Base-by-base conservation (phyloP, 306 rosid species). In the Glycine latifolia region DNA sequence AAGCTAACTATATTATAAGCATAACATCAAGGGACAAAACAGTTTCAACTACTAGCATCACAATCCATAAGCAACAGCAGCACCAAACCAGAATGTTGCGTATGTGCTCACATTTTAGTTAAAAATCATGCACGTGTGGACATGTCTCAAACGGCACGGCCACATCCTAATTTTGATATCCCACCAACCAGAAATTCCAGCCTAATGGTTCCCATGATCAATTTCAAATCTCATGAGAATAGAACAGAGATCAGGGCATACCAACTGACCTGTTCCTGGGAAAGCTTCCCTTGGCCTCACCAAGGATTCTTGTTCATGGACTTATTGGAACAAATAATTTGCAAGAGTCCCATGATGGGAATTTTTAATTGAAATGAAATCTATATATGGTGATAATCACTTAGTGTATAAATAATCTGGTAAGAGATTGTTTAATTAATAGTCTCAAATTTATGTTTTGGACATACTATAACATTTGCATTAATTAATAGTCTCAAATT, bases 51-150 rank as follows among this genome's bases (percentile, higher is more conserved):
- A 87, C 88, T 81, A 12, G 43, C 3, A 65, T 0, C 65, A 73
- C 11, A 54, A 31, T 53, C 60, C 43, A 5, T 13, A 82, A 82
- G 82, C 85, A 85, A 77, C 73, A 81, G 72, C 76, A 85, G 73
- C 85, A 72, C 49, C 85, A 85, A 85, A 85, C 73, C 83, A 81
- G 56, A 77, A 77, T 37, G 86, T 81, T 86, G 84, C 85, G 80
- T 81, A 75, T 71, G 75, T 77, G 70, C 14, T 67, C 66, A 11
- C 71, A 58, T 31, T 47, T 5, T 55, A 14, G 5, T 13, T 63
- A 15, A 53, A 3, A 75, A 11, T 69, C 17, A 47, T 37, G 72
- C 14, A 47, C 17, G 72, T 7, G 49, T 84, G 68, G 72, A 81
- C 68, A 66, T 82, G 78, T 82, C 74, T 78, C 83, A 85, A 82